phyloP scores from a whole-genome alignment of 2,329 filamentous ascomycete species.

The Ceratocystis destructans region DNA sequence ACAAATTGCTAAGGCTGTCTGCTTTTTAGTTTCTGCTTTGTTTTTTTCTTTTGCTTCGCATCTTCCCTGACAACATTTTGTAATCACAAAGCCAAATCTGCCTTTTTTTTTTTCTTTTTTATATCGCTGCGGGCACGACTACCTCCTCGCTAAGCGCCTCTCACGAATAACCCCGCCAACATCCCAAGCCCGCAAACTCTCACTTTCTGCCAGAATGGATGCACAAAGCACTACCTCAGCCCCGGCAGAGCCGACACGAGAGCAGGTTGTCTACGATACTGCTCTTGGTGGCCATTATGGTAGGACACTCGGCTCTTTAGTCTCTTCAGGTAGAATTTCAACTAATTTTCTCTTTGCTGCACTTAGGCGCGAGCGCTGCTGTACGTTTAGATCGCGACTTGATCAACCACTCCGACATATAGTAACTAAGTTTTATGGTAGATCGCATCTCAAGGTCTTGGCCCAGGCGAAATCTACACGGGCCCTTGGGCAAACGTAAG shows the following conservation, averaged over 20 bases:
- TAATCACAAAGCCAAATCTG: neutral
- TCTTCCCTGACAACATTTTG: neutral
- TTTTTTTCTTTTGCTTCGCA: neutral
- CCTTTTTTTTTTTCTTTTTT: neutral
- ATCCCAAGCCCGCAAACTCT: neutral
- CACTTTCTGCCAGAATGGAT: neutral
- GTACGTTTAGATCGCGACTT: constrained; percentile 23
- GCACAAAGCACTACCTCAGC: neutral
- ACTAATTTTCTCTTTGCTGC: constrained; percentile 20
- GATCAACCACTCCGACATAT: neutral
- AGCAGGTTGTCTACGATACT: constrained; percentile 57
- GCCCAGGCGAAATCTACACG: constrained; percentile 85
- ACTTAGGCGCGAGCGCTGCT: constrained; percentile 34
- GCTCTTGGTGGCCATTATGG: constrained; percentile 66
- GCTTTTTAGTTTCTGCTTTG: neutral
- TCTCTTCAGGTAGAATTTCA: neutral
- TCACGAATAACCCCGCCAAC: neutral
- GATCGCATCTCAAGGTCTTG: constrained; percentile 77
- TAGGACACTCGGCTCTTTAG: constrained; percentile 26
- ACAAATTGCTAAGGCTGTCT: neutral
- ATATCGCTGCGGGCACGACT: neutral
- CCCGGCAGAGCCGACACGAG: constrained; percentile 39
- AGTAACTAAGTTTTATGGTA: constrained; percentile 27
- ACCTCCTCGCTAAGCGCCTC: neutral
- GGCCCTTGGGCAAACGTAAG: constrained; percentile 89